These are phyloP conservation scores for Alternaria conjuncta DNA, from an alignment of 2,329 filamentous ascomycete genomes.

Conservation along the genomic window DNA sequence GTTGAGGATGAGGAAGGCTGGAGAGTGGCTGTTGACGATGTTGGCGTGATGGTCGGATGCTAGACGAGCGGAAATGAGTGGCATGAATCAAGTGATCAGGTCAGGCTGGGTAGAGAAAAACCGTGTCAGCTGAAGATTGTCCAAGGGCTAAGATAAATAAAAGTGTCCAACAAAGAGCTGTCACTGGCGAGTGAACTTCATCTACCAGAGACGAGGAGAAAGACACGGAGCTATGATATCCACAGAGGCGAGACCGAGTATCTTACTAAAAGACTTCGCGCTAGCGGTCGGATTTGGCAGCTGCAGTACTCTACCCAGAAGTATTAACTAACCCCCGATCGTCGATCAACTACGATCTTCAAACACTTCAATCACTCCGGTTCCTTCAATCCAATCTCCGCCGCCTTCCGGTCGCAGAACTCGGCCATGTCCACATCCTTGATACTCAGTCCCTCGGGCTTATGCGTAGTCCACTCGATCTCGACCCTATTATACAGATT, in stretches of 20 bases:
- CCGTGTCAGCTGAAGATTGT: too few relatives aligned
- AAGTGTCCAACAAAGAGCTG: not conserved
- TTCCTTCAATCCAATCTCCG: slow-evolving; percentile 34
- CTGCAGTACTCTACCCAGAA: not conserved
- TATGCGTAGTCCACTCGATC: slow-evolving; percentile 47
- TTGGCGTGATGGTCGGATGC: slow-evolving; percentile 17
- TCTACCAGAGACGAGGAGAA: not conserved
- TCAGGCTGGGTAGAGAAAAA: not conserved
- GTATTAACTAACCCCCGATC: not conserved
- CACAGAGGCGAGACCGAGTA: not conserved
- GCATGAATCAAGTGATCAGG: not conserved
- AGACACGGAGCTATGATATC: not conserved
- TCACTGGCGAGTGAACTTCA: not conserved
- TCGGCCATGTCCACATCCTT: slow-evolving; percentile 48
- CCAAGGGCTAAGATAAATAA: not conserved
- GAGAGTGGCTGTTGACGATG: slow-evolving; percentile 23
- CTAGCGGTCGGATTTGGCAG: not conserved
- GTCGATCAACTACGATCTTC: not conserved
- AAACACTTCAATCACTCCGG: not conserved
- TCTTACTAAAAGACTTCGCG: not conserved
- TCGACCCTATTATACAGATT: slow-evolving; percentile 44
- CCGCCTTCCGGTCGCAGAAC: slow-evolving; percentile 40
- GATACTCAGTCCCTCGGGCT: slow-evolving; percentile 41
- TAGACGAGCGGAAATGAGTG: not conserved
- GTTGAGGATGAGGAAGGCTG: slow-evolving; percentile 12